Conservation (phyloP, 176 grass and related monocot species). For the Cenchrus purpureus region DNA sequence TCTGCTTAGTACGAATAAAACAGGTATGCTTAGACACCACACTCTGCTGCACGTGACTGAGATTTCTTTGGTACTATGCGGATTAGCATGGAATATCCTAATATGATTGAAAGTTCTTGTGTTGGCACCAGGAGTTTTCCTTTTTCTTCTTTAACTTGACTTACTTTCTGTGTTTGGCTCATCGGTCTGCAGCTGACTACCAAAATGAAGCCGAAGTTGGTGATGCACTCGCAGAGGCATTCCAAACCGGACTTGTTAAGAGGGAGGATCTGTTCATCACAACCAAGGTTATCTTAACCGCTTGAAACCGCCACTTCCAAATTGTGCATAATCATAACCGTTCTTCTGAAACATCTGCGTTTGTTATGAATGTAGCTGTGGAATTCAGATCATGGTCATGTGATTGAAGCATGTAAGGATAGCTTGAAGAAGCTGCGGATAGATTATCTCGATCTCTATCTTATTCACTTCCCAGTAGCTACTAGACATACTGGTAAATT, state of each 20-base stretch:
- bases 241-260: constrained; percentile 74
- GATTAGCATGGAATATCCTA: neutral
- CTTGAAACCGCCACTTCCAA: neutral
- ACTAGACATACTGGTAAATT: constrained; percentile 72
- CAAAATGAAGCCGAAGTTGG: constrained; percentile 90
- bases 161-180: neutral
- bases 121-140: neutral
- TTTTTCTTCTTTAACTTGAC: neutral
- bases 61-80: neutral
- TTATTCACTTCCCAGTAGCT: constrained; percentile 82
- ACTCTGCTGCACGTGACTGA: neutral
- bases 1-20: neutral
- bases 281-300: constrained; percentile 63
- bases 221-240: constrained; percentile 79
- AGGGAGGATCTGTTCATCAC: constrained; percentile 95
- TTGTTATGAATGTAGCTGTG: constrained; percentile 55
- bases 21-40: neutral
- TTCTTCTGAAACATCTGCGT: neutral
- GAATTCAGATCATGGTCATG: constrained; percentile 92
- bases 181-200: constrained; percentile 70
- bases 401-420: constrained; percentile 75
- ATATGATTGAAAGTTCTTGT: neutral
- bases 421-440: constrained; percentile 83
- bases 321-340: neutral
- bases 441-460: constrained; percentile 87